A percentile compares a stretch with the other conserved stretches of the same genome.
Evolutionary conservation across 1,284 basidiomycete species (phyloP).

Genomic region (Papiliotrema flavescens): DNA sequence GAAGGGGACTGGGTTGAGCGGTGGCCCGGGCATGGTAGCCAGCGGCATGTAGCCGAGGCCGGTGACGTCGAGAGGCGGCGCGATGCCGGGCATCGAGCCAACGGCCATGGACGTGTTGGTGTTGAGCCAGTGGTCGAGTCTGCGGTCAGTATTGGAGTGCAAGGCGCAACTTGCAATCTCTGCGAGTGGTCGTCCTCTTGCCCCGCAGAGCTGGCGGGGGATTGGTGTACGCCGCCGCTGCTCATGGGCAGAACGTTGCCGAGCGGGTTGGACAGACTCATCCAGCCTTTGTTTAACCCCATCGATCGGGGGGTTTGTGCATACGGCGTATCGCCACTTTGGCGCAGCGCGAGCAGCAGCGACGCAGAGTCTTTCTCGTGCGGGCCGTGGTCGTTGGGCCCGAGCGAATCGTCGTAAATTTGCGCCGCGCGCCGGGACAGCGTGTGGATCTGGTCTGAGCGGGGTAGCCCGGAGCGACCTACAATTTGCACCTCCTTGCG

Average conservation of each 20-base stretch:
- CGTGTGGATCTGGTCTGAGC: slow-evolving; percentile 38
- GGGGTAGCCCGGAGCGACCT: slow-evolving; percentile 2
- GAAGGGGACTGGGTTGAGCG: slow-evolving; percentile 1
- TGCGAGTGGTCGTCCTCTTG: slow-evolving; percentile 48
- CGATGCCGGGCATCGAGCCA: slow-evolving; percentile 25
- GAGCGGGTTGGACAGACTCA: slow-evolving; percentile 2
- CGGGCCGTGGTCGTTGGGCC: slow-evolving; percentile 35
- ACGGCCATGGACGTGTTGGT: slow-evolving; percentile 42
- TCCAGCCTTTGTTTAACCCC: slow-evolving; percentile 9
- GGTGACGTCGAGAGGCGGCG: slow-evolving; percentile 8
- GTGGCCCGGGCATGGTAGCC: neutral
- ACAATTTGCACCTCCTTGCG: slow-evolving; percentile 48
- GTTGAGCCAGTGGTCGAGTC: slow-evolving; percentile 47
- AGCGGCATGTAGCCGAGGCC: neutral
- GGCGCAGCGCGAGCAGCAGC: slow-evolving; percentile 42
- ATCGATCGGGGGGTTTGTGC: neutral
- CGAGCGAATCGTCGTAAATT: slow-evolving; percentile 43
- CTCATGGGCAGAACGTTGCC: neutral
- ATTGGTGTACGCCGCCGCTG: slow-evolving; percentile 4
- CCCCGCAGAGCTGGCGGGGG: slow-evolving; percentile 6
- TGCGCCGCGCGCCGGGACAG: slow-evolving; percentile 43
- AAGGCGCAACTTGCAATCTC: slow-evolving; percentile 26
- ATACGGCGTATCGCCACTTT: slow-evolving; percentile 25
- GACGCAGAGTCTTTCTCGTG: slow-evolving; percentile 44
- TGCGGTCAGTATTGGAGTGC: slow-evolving; percentile 4